phyloP scores from a whole-genome alignment of 495 filamentous ascomycete genomes.

The Cercophora sp. region DNA sequence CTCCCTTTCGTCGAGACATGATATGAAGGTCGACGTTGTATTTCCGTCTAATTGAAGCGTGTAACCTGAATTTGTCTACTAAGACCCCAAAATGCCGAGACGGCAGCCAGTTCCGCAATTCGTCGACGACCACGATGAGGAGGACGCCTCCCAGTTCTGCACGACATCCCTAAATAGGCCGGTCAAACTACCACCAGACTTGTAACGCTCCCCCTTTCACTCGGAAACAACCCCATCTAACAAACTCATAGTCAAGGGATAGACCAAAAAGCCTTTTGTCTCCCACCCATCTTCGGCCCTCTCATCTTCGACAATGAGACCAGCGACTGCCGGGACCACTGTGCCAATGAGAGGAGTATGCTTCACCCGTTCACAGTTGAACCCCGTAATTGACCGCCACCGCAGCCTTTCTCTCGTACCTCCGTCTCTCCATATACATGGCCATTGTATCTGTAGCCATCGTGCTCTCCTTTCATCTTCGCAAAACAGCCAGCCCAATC shows the following conservation, averaged over 20 bases:
- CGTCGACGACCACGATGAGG: conserved; percentile 11
- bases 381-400: background rate
- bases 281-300: conserved; percentile 67
- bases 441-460: conserved; percentile 85
- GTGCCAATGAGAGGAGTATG: conserved; percentile 72
- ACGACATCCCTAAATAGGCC: conserved; percentile 10
- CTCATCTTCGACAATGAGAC: conserved; percentile 84
- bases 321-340: conserved; percentile 84
- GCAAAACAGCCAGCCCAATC: conserved; percentile 59
- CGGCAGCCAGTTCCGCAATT: background rate
- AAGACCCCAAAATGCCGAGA: conserved; percentile 2
- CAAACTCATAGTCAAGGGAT: background rate
- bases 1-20: too few species aligned
- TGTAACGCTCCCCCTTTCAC: conserved; percentile 1
- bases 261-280: conserved; percentile 47
- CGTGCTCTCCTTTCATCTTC: conserved; percentile 87
- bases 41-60: too few species aligned
- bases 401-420: conserved; percentile 82
- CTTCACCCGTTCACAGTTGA: conserved; percentile 5
- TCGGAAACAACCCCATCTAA: background rate
- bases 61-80: too few species aligned
- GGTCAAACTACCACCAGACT: conserved; percentile 7
- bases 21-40: too few species aligned
- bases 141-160: conserved; percentile 6
- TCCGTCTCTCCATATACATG: conserved; percentile 87